Conservation (phyloP, 768 basidiomycete genomes). For the Rhizopogon vulgaris region DNA sequence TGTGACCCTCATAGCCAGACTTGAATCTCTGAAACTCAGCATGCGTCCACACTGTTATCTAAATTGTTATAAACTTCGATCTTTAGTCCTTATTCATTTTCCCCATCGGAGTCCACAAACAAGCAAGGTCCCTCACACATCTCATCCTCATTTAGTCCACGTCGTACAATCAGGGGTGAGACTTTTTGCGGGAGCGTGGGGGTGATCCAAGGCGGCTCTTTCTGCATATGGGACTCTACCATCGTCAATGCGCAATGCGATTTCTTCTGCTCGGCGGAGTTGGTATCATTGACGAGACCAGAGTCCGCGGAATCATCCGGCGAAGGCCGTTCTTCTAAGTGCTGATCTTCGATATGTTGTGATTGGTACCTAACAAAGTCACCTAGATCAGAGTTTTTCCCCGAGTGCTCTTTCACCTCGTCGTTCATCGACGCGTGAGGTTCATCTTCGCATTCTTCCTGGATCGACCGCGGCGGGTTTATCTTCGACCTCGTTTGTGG, state of each 20-base stretch:
- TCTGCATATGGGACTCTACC: not conserved
- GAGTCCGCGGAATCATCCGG: not conserved
- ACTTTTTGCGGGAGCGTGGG: not conserved
- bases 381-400: not conserved
- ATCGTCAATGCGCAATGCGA: not conserved
- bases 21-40: no score
- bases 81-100: conserved; percentile 12
- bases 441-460: not conserved
- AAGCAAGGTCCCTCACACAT: conserved; percentile 21
- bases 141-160: conserved; percentile 2
- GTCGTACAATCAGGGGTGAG: not conserved
- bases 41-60: no score
- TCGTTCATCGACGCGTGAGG: not conserved
- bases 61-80: not conserved
- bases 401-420: not conserved
- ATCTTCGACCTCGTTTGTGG: not conserved
- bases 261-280: not conserved
- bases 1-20: no score
- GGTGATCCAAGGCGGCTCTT: not conserved
- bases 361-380: not conserved
- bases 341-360: not conserved
- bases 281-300: not conserved
- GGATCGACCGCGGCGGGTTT: no score
- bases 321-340: not conserved
- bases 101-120: conserved; percentile 26